phyloP scores from a whole-genome alignment of 2,329 filamentous ascomycete genomes.

The Pestalotiopsis sp. region DNA sequence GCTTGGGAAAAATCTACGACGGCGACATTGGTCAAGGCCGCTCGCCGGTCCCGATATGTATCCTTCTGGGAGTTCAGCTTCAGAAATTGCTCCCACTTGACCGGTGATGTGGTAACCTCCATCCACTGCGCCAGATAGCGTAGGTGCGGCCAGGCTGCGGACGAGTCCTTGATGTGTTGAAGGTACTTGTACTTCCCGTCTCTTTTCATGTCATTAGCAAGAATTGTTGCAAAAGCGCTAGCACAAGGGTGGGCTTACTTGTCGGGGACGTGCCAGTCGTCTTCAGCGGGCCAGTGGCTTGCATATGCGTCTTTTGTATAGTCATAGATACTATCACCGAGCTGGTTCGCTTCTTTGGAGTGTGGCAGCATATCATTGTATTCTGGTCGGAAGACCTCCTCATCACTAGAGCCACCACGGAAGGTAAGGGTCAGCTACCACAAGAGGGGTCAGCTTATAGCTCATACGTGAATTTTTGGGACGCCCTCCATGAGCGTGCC shows the following conservation, averaged over 20 bases:
- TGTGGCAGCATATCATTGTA: constrained; percentile 8
- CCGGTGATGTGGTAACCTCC: constrained; percentile 26
- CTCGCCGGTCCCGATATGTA: constrained; percentile 18
- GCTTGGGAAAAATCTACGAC: constrained; percentile 3
- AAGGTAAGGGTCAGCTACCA: not conserved
- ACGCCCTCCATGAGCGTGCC: not conserved
- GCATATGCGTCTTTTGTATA: constrained; percentile 4
- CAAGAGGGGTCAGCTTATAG: not conserved
- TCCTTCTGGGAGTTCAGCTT: not conserved
- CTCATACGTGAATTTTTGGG: not conserved
- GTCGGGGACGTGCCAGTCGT: not conserved
- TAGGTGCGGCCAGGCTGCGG: constrained; percentile 23
- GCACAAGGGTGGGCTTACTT: not conserved
- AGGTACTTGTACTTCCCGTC: not conserved
- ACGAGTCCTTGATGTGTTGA: constrained; percentile 3
- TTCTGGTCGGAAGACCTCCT: not conserved
- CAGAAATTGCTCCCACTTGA: constrained; percentile 27
- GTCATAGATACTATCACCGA: not conserved
- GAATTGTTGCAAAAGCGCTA: not conserved
- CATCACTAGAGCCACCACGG: not conserved
- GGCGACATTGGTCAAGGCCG: constrained; percentile 21
- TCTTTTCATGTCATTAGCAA: not conserved
- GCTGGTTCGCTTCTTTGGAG: not conserved
- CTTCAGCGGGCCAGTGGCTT: not conserved
- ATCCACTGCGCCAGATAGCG: constrained; percentile 28